Evolutionary conservation across 2,329 filamentous ascomycete species (phyloP).

Genomic region (Didymella keratinophila): DNA sequence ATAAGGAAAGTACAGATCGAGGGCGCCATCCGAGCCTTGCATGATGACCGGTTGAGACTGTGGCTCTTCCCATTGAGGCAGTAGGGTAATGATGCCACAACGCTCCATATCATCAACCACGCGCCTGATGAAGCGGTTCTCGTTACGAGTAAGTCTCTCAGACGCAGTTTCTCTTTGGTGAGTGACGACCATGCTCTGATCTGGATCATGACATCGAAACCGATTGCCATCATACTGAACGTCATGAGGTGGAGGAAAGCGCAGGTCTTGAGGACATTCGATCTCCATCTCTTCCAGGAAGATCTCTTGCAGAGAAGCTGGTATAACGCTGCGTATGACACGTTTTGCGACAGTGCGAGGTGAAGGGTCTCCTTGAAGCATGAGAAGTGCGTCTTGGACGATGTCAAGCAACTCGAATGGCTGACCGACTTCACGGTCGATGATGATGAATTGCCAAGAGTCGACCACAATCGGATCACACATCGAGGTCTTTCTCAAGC

Average conservation of each 20-base stretch:
- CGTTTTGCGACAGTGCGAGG: constrained; percentile 33
- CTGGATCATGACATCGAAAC: constrained; percentile 30
- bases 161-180: constrained; percentile 19
- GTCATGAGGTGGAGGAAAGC: constrained; percentile 30
- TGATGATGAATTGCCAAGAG: constrained; percentile 46
- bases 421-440: constrained; percentile 35
- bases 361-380: constrained; percentile 35
- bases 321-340: constrained; percentile 37
- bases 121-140: constrained; percentile 37
- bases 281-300: constrained; percentile 33
- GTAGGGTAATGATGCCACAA: constrained; percentile 32
- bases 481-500: constrained; percentile 33
- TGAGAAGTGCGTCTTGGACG: constrained; percentile 36
- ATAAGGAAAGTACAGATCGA: constrained; percentile 42
- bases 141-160: constrained; percentile 23
- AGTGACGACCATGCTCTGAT: constrained; percentile 17
- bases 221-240: constrained; percentile 40
- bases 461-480: constrained; percentile 43
- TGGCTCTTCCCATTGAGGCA: constrained; percentile 27
- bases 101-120: constrained; percentile 41
- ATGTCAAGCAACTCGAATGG: constrained; percentile 41
- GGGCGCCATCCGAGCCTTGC: constrained; percentile 33
- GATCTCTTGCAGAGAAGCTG: constrained; percentile 32
- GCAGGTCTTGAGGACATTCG: constrained; percentile 25
- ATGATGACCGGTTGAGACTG: constrained; percentile 36